phyloP scores from a whole-genome alignment of 352 stramenopile species.

The Blastocystis sp. region DNA sequence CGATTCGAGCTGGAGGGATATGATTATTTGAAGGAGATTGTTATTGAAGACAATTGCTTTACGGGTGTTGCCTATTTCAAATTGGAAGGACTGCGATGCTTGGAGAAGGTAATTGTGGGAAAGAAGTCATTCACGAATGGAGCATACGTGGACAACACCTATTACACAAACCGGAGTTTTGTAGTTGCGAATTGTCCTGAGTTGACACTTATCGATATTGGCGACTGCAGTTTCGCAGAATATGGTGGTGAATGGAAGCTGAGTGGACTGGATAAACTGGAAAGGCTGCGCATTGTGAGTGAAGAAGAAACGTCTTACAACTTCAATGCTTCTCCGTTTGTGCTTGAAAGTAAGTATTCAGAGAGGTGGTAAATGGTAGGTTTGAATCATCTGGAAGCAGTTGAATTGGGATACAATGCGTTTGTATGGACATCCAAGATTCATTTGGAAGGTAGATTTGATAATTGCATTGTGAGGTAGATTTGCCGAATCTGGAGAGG shows the following conservation, averaged over 20 bases:
- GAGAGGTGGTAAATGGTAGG: not conserved
- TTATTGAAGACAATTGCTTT: not conserved
- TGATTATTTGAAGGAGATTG: not conserved
- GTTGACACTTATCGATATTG: not conserved
- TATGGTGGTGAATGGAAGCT: not conserved
- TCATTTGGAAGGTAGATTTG: not conserved
- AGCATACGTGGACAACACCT: not conserved
- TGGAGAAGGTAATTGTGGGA: not conserved
- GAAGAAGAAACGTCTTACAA: not conserved
- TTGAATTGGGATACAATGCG: not conserved
- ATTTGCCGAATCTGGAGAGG: not conserved
- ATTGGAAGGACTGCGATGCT: not conserved
- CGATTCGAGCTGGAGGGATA: not conserved
- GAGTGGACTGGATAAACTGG: not conserved
- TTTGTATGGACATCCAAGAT: not conserved
- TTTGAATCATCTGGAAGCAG: not conserved
- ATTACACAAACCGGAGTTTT: not conserved
- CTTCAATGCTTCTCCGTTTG: not conserved
- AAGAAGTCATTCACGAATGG: not conserved
- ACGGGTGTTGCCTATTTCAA: not conserved
- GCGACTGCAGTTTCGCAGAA: not conserved
- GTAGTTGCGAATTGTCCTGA: not conserved
- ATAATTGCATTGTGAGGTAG: not conserved
- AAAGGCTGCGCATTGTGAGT: not conserved
- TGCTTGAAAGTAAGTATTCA: not conserved